phyloP scores from a whole-genome alignment of 129 eudicot genomes.

The Scalesia atractyloides region DNA sequence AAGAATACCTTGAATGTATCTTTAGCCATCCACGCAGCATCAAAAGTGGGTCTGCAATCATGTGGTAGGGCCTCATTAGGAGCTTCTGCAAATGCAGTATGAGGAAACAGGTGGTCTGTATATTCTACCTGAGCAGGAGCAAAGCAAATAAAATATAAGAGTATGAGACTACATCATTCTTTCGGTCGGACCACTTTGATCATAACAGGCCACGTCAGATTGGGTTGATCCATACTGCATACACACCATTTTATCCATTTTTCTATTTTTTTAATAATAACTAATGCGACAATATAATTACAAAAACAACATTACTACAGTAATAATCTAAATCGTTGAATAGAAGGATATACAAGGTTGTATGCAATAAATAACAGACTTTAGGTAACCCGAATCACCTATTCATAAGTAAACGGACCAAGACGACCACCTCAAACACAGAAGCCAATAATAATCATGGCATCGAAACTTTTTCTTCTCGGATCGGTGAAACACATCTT shows the following conservation, averaged over 20 bases:
- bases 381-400: too few relatives aligned
- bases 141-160: slow-evolving; percentile 4
- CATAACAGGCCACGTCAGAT: not conserved
- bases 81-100: slow-evolving; percentile 74
- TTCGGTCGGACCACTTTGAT: slow-evolving; percentile 8
- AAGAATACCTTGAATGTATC: slow-evolving; percentile 64
- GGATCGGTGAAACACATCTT: slow-evolving; percentile 78
- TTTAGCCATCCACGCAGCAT: slow-evolving; percentile 80
- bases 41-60: slow-evolving; percentile 81
- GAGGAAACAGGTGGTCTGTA: slow-evolving; percentile 79
- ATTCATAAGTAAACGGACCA: too few relatives aligned
- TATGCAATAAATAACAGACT: too few relatives aligned
- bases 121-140: slow-evolving; percentile 72
- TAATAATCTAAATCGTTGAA: too few relatives aligned
- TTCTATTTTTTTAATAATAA: too few relatives aligned
- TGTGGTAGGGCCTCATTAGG: slow-evolving; percentile 59
- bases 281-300: too few relatives aligned
- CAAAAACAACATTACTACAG: too few relatives aligned
- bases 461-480: slow-evolving; percentile 88
- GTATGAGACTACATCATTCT: not conserved
- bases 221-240: not conserved
- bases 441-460: slow-evolving; percentile 99
- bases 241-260: not conserved
- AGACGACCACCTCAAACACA: slow-evolving; percentile 63
- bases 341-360: too few relatives aligned